phyloP scores from a whole-genome alignment of 208 protist genomes.

The Crithidia fasciculata region DNA sequence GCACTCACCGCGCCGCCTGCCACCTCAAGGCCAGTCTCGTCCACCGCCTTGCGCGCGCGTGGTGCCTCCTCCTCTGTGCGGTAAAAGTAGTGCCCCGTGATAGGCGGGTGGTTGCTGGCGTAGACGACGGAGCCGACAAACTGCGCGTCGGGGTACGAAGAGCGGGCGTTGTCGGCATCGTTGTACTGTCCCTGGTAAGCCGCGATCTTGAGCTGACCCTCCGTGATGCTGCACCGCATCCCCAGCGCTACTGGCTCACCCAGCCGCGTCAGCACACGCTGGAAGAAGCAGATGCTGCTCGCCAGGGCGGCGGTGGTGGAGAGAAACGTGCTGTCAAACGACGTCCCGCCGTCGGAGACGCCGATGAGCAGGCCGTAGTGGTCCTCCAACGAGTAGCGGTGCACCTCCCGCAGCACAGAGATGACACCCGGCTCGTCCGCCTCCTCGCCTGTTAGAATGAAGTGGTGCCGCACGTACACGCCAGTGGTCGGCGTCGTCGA shows the following conservation, averaged over 20 bases:
- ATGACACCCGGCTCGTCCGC: slow-evolving; percentile 60
- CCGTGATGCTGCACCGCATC: slow-evolving; percentile 70
- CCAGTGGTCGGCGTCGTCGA: slow-evolving; percentile 57
- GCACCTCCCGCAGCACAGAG: slow-evolving; percentile 77
- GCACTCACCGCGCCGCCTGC: background rate
- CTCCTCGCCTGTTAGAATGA: slow-evolving; percentile 50
- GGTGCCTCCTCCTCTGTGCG: slow-evolving; percentile 39
- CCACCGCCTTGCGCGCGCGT: background rate
- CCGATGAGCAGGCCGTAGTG: slow-evolving; percentile 77
- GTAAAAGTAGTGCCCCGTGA: slow-evolving; percentile 36
- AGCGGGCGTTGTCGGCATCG: slow-evolving; percentile 79
- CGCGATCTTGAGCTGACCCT: slow-evolving; percentile 68
- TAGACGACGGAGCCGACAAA: slow-evolving; percentile 78
- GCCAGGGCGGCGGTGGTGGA: slow-evolving; percentile 76
- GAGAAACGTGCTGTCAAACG: slow-evolving; percentile 80
- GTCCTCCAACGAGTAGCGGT: slow-evolving; percentile 87
- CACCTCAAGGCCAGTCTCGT: background rate
- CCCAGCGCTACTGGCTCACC: slow-evolving; percentile 59
- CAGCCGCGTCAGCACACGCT: slow-evolving; percentile 77
- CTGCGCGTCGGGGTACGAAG: slow-evolving; percentile 76
- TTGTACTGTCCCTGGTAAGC: slow-evolving; percentile 89
- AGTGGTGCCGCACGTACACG: slow-evolving; percentile 76
- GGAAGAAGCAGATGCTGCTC: slow-evolving; percentile 82
- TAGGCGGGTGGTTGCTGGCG: slow-evolving; percentile 70
- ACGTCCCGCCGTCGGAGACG: slow-evolving; percentile 63